Conservation (phyloP, 768 basidiomycete genomes). For the Xanthoconium stramineum region DNA sequence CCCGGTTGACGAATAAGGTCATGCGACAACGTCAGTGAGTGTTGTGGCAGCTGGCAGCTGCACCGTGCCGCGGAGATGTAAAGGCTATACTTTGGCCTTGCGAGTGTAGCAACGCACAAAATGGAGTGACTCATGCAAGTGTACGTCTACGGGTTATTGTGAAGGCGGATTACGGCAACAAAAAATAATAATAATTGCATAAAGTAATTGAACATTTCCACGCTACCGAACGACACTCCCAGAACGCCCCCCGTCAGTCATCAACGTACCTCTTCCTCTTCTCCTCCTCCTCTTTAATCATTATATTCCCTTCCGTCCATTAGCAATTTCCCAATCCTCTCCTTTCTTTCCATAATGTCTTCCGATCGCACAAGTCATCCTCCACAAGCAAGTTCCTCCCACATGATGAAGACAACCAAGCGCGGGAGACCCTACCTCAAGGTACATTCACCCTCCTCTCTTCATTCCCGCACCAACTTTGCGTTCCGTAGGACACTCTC, state of each 20-base stretch:
- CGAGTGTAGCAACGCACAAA: neutral
- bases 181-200: neutral
- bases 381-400: constrained; percentile 67
- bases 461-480: constrained; percentile 6
- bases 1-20: too few species aligned
- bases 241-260: constrained; percentile 16
- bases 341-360: constrained; percentile 34
- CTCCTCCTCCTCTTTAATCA: constrained; percentile 31
- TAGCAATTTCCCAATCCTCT: constrained; percentile 7
- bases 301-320: constrained; percentile 23
- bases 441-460: constrained; percentile 39
- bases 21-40: too few species aligned
- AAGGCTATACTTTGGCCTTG: neutral
- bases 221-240: constrained; percentile 28
- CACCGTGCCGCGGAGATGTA: neutral
- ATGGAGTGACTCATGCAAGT: neutral
- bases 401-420: constrained; percentile 99
- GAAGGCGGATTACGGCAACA: neutral
- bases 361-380: constrained; percentile 37
- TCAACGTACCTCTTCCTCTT: constrained; percentile 28
- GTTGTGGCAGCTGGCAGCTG: too few species aligned
- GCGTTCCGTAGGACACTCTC: constrained; percentile 75
- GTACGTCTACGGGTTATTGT: neutral
- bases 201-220: constrained; percentile 24
- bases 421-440: constrained; percentile 92